A percentile compares a stretch with the other conserved stretches of the same genome.
Evolutionary conservation across 352 stramenopile species (phyloP).

Genomic region (Phytopythium aichiense): DNA sequence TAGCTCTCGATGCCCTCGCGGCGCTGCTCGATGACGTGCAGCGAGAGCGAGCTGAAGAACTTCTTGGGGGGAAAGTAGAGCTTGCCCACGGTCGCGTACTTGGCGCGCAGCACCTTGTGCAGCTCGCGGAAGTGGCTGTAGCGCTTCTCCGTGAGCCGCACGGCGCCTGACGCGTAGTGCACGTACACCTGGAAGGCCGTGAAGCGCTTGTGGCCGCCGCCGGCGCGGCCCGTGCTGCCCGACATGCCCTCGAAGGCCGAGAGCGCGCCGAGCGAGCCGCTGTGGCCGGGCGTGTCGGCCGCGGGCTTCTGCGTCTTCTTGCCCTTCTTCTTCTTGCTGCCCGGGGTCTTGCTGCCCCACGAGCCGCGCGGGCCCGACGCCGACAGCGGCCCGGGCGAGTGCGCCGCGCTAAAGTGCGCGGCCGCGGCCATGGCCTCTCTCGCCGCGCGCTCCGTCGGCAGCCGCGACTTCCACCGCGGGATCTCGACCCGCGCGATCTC

Average conservation of each 20-base stretch:
- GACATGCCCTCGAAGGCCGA: constrained; percentile 13
- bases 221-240: constrained; percentile 8
- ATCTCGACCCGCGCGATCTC: constrained; percentile 77
- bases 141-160: constrained; percentile 66
- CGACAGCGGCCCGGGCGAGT: constrained; percentile 28
- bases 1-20: constrained; percentile 81
- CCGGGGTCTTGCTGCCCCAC: not conserved
- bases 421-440: constrained; percentile 7
- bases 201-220: constrained; percentile 54
- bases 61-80: constrained; percentile 86
- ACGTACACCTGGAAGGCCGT: constrained; percentile 80
- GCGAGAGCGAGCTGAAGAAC: constrained; percentile 84
- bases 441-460: constrained; percentile 49
- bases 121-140: constrained; percentile 85
- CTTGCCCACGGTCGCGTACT: constrained; percentile 76
- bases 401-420: constrained; percentile 12
- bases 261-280: constrained; percentile 30
- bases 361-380: constrained; percentile 10
- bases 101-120: constrained; percentile 72
- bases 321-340: constrained; percentile 9
- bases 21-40: constrained; percentile 84
- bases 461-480: constrained; percentile 50
- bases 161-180: constrained; percentile 61
- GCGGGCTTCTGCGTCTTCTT: not conserved
- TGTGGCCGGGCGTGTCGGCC: constrained; percentile 14